A percentile compares a stretch with the other conserved stretches of the same genome.
Conservation (phyloP, 305 asterid genomes). For the Euphrasia arctica region DNA sequence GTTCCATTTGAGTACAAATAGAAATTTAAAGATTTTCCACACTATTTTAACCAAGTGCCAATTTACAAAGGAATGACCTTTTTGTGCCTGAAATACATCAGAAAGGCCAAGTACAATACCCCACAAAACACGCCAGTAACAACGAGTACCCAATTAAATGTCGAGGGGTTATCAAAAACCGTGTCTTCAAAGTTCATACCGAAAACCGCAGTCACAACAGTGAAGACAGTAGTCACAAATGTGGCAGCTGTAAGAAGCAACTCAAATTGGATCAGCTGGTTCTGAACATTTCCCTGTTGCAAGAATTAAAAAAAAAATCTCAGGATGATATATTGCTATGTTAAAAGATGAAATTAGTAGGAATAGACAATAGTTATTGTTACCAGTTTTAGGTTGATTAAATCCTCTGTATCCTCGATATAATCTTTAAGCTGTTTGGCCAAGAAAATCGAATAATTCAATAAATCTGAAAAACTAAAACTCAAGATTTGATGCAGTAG, state of each 20-base stretch:
- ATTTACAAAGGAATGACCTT: slow-evolving; percentile 69
- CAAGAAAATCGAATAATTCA: slow-evolving; percentile 16
- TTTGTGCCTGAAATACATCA: slow-evolving; percentile 79
- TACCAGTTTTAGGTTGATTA: slow-evolving; percentile 95
- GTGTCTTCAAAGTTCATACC: slow-evolving; percentile 87
- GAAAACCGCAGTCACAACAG: slow-evolving; percentile 88
- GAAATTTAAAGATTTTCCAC: too few species aligned
- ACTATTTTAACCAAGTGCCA: not conserved
- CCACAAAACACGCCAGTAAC: slow-evolving; percentile 59
- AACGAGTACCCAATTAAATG: slow-evolving; percentile 74
- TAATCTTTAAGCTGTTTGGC: slow-evolving; percentile 90
- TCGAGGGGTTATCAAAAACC: slow-evolving; percentile 53
- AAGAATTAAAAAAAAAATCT: slow-evolving; percentile 12
- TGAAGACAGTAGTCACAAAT: slow-evolving; percentile 74
- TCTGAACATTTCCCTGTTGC: slow-evolving; percentile 92
- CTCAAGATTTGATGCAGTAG: slow-evolving; percentile 11
- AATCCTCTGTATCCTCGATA: slow-evolving; percentile 96
- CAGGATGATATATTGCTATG: slow-evolving; percentile 8
- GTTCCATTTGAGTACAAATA: too few species aligned
- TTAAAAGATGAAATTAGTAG: slow-evolving; percentile 2
- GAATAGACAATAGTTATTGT: slow-evolving; percentile 3
- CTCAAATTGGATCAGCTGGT: slow-evolving; percentile 88
- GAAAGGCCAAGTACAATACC: slow-evolving; percentile 48
- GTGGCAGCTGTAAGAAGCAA: slow-evolving; percentile 97
- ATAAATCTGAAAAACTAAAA: slow-evolving; percentile 10